Base-by-base conservation (phyloP, 371 early-diverging fungal species). In the Mitosporidium daphniae region DNA sequence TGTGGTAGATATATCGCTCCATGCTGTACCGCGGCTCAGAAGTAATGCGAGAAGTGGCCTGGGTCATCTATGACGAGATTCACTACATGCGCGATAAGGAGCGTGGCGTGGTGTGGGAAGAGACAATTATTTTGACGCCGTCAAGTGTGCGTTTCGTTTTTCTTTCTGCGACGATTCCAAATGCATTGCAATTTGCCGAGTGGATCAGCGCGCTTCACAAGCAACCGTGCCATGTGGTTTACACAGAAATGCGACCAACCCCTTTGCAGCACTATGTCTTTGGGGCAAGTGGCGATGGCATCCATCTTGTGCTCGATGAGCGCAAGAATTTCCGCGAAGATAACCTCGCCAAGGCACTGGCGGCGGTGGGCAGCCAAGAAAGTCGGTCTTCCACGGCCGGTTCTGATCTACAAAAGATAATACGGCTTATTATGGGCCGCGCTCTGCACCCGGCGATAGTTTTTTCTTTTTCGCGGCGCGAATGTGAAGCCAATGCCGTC, bases 91-190 rank as follows among this genome's bases (percentile, higher is more conserved):
- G 84, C 38, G 50, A 52, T 31, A 36, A 40, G 28, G 52, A 51
- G 25, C 70, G 97, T 37, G 99, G 99, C 39, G 97, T 98, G 8
- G 94, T 98, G 0, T 99, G 99, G 99, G 99, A 99, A 44, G 99
- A 99, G 48, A 82, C 91, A 0, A 66, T 95, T 24, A 91, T 95
- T 44, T 44, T 99, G 34, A 41, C 94, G 22, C 93, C 93, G 14
- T 63, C 68, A 31, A 64, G 67, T 21, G 78, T 80, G 18, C 61
- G 69, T 30, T 73, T 66, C 45, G 86, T 94, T 5, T 95, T 99
- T 40, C 55, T 99, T 23, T 89, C 91, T 11, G 97, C 97, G 17
- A 95, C 95, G 8, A 94, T 99, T 38, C 99, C 99, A 10, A 99
- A 99, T 37, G 93, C 99, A 12, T 66, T 71, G 59, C 74, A 99